Conservation (phyloP, 139 green algal species). For the Chlorella sp. region DNA sequence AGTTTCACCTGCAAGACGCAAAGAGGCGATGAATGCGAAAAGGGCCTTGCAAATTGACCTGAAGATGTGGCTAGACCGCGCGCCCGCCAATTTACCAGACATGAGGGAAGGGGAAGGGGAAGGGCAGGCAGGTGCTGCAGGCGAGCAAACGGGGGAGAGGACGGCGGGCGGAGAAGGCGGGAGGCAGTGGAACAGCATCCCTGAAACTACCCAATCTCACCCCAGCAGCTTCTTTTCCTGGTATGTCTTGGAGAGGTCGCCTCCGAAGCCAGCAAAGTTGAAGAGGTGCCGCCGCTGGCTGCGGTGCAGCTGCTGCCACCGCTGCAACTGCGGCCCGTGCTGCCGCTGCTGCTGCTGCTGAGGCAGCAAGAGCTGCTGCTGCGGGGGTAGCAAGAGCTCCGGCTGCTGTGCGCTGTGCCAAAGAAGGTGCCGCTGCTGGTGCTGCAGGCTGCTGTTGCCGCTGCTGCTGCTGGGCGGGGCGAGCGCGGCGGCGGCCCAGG, state of each 20-base stretch:
- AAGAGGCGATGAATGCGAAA: too few species aligned
- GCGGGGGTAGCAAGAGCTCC: neutral
- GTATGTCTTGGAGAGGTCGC: constrained; percentile 48
- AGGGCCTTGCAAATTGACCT: too few species aligned
- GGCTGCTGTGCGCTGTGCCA: neutral
- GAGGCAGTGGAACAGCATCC: too few species aligned
- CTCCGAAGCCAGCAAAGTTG: constrained; percentile 27
- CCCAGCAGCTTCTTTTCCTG: constrained; percentile 53
- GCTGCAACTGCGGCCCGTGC: too few species aligned
- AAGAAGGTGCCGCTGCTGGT: neutral
- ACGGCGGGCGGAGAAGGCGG: too few species aligned
- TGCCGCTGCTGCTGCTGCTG: too few species aligned
- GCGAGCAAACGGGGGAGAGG: neutral
- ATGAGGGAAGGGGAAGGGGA: too few species aligned
- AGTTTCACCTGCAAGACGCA: too few species aligned
- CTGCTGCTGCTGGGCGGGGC: neutral
- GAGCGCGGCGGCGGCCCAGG: too few species aligned
- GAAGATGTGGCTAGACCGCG: neutral
- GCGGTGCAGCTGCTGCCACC: neutral
- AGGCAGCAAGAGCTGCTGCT: neutral
- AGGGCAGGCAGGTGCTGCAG: neutral
- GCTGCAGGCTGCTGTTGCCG: neutral
- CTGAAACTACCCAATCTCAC: constrained; percentile 1
- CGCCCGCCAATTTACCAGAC: too few species aligned
- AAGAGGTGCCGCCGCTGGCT: constrained; percentile 22